Evolutionary conservation across 345 rosid genomes (phyloP).

Genomic region (Arabidopsis arenosa): DNA sequence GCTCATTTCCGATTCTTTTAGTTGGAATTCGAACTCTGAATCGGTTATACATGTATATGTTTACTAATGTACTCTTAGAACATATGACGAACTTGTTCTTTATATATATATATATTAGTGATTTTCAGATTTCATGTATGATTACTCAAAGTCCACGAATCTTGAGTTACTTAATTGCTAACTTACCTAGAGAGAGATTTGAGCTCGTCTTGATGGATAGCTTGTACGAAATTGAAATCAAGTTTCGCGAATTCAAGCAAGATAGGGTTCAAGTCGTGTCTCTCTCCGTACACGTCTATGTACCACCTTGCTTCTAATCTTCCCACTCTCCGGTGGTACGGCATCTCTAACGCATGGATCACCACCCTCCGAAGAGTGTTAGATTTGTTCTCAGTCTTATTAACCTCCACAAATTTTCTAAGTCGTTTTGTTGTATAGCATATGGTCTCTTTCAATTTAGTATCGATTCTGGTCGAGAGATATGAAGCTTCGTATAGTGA

Average conservation of each 20-base stretch:
- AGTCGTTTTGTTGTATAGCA: slow-evolving; percentile 35
- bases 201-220: slow-evolving; percentile 47
- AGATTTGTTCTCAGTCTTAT: slow-evolving; percentile 12
- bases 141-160: background rate
- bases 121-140: background rate
- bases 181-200: slow-evolving; percentile 42
- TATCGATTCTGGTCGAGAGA: slow-evolving; percentile 36
- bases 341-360: slow-evolving; percentile 48
- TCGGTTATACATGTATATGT: background rate
- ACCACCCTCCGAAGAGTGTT: slow-evolving; percentile 32
- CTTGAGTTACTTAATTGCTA: background rate
- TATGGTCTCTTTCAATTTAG: slow-evolving; percentile 44
- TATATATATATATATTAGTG: background rate
- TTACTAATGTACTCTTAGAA: background rate
- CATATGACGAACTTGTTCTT: background rate
- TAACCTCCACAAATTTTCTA: slow-evolving; percentile 22
- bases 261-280: slow-evolving; percentile 23
- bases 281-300: slow-evolving; percentile 42
- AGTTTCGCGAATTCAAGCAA: slow-evolving; percentile 47
- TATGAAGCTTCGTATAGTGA: slow-evolving; percentile 50
- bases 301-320: slow-evolving; percentile 52
- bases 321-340: slow-evolving; percentile 46
- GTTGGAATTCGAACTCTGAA: no score
- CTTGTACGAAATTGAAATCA: slow-evolving; percentile 49
- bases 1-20: no score